Evolutionary conservation across 257 asterid genomes (phyloP).

Genomic region (Asclepias syriaca): DNA sequence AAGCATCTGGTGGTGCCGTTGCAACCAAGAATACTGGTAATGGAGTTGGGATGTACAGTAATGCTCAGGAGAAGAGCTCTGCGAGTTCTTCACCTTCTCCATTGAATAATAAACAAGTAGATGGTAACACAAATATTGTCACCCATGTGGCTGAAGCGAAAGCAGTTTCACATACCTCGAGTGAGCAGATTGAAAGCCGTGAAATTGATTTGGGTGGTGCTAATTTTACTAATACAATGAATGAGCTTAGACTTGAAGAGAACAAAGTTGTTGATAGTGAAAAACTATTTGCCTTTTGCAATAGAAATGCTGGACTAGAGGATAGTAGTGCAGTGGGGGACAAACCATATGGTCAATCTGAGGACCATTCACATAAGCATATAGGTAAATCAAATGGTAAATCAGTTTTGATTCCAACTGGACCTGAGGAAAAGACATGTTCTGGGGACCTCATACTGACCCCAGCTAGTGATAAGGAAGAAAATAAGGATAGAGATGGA

Average conservation of each 20-base stretch:
- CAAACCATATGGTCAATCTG: slow-evolving; percentile 24
- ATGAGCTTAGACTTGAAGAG: slow-evolving; percentile 25
- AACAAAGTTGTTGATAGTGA: slow-evolving; percentile 29
- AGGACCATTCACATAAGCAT: slow-evolving; percentile 18
- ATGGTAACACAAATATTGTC: background rate
- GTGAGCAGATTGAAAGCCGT: slow-evolving; percentile 28
- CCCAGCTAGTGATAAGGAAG: slow-evolving; percentile 24
- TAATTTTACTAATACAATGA: slow-evolving; percentile 20
- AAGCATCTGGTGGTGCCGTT: slow-evolving; percentile 13
- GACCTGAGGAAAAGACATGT: slow-evolving; percentile 22
- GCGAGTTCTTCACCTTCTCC: slow-evolving; percentile 19
- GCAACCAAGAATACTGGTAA: slow-evolving; percentile 19
- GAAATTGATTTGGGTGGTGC: slow-evolving; percentile 19
- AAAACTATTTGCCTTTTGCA: slow-evolving; percentile 30
- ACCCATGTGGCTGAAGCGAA: slow-evolving; percentile 24
- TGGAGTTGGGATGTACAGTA: slow-evolving; percentile 20
- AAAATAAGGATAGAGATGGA: slow-evolving; percentile 18
- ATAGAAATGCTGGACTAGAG: slow-evolving; percentile 27
- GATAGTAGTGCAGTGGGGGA: slow-evolving; percentile 22
- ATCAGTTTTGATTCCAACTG: slow-evolving; percentile 20
- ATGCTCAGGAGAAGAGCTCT: slow-evolving; percentile 22
- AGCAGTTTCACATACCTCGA: slow-evolving; percentile 26
- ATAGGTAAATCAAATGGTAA: slow-evolving; percentile 18
- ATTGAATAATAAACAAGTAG: slow-evolving; percentile 22
- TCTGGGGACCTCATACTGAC: slow-evolving; percentile 21